phyloP scores from a whole-genome alignment of 1,284 basidiomycete species.

The Pseudozyma sp. region DNA sequence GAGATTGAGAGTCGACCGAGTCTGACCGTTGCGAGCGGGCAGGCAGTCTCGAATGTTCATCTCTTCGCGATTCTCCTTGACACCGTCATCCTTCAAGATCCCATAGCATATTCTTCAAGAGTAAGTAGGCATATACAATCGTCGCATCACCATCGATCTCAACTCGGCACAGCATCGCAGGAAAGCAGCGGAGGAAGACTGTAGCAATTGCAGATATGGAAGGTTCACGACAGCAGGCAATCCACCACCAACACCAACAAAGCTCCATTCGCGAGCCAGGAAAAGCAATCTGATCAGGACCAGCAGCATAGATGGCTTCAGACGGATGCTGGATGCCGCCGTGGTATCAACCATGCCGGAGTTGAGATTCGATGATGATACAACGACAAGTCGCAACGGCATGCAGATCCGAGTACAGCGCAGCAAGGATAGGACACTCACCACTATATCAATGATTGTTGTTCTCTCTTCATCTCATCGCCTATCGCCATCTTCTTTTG shows the following conservation, averaged over 20 bases:
- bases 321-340: background rate
- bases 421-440: conserved; percentile 21
- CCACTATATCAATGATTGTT: conserved; percentile 15
- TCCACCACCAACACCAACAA: background rate
- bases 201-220: background rate
- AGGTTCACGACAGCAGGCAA: background rate
- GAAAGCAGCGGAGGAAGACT: background rate
- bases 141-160: conserved; percentile 23
- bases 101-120: conserved; percentile 52
- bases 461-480: conserved; percentile 11
- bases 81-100: conserved; percentile 53
- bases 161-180: conserved; percentile 18
- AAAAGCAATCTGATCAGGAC: background rate
- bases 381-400: background rate
- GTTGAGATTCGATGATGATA: conserved; percentile 19
- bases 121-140: conserved; percentile 30
- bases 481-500: conserved; percentile 1
- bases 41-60: conserved; percentile 22
- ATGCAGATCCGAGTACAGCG: background rate
- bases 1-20: background rate
- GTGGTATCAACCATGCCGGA: conserved; percentile 7
- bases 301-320: background rate
- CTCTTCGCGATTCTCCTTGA: conserved; percentile 50
- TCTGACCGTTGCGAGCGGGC: background rate
- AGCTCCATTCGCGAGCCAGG: background rate